Conservation (phyloP, 441 rosid species). For the Erysimum cheiri region DNA sequence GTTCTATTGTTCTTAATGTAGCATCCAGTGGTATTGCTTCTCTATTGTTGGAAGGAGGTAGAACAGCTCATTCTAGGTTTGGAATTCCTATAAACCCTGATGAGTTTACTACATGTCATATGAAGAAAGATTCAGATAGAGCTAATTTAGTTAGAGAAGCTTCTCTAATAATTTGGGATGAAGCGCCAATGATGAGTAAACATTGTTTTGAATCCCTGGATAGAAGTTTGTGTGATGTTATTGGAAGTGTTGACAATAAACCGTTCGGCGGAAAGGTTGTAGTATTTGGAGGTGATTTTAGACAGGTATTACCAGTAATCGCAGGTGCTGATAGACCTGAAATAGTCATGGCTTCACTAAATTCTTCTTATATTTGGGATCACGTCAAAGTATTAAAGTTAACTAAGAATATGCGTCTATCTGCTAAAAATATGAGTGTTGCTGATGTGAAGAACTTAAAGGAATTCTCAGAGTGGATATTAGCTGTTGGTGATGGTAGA, state of each 20-base stretch:
- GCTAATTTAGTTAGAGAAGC: background rate
- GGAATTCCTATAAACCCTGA: background rate
- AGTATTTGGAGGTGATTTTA: too few species aligned
- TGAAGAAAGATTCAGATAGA: background rate
- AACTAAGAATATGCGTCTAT: too few species aligned
- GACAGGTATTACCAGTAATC: background rate
- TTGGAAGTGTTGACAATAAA: background rate
- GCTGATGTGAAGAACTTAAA: too few species aligned
- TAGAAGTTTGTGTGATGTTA: background rate
- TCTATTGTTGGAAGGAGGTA: too few species aligned
- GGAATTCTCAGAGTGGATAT: background rate
- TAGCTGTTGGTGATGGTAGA: background rate
- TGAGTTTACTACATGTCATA: background rate
- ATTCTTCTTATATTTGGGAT: background rate
- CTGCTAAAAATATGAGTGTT: too few species aligned
- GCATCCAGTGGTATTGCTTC: background rate
- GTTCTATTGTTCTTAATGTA: background rate
- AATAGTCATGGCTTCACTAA: background rate
- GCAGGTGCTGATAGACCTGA: background rate
- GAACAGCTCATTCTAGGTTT: background rate
- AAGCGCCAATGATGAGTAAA: background rate
- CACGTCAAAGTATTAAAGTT: too few species aligned
- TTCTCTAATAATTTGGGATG: background rate
- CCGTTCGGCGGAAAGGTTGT: background rate
- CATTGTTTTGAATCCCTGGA: background rate